A percentile compares a stretch with the other conserved stretches of the same genome.
Conservation (phyloP, 1,284 basidiomycete species). For the Tylopilus sp. region DNA sequence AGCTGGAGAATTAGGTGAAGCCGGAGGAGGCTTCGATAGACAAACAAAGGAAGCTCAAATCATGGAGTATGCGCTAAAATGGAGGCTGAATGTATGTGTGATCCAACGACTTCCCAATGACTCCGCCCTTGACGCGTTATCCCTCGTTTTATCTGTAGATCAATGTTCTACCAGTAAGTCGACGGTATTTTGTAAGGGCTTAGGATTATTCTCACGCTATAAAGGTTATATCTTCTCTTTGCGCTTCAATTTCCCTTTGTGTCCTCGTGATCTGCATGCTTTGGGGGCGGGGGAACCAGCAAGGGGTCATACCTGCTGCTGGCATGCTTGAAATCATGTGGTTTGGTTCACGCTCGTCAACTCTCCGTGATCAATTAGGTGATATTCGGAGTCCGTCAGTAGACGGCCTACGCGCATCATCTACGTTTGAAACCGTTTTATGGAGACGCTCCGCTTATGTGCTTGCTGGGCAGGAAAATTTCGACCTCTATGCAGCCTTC, state of each 20-base stretch:
- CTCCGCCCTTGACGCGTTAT: neutral
- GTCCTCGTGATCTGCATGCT: neutral
- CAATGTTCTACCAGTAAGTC: conserved; percentile 2
- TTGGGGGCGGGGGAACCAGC: neutral
- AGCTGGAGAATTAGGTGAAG: neutral
- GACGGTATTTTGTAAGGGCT: neutral
- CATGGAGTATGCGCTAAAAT: neutral
- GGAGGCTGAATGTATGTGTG: neutral
- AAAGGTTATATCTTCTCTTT: neutral
- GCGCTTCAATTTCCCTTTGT: neutral
- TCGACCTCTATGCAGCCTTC: neutral
- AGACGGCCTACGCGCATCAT: neutral
- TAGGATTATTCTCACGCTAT: neutral
- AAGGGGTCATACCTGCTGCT: neutral
- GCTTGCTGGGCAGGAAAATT: neutral
- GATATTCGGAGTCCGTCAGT: neutral
- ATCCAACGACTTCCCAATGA: too few relatives aligned
- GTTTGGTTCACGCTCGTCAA: neutral
- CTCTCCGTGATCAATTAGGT: neutral
- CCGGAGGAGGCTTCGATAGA: conserved; percentile 2
- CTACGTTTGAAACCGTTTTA: neutral
- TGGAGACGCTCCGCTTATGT: neutral
- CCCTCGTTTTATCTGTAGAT: neutral
- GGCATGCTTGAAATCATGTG: neutral
- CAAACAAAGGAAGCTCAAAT: neutral